Evolutionary conservation across 495 filamentous ascomycete species (phyloP), one percentile per base, ranked within the genome.

Genomic region (Daldinia loculata): DNA sequence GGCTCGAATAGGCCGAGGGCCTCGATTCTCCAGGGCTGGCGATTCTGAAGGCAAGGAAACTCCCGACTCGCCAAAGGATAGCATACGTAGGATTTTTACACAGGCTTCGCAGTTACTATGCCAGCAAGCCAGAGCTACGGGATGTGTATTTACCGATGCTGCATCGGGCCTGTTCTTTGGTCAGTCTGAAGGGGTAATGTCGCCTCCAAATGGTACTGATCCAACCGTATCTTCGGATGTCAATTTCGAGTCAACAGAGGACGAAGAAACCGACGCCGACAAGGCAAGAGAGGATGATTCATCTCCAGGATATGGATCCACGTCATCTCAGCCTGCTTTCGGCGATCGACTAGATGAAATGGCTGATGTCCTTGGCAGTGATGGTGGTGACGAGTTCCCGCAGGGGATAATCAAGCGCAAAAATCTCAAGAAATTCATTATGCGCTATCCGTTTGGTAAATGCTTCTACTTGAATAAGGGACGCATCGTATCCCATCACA

Each of bases 391-490:
- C 14, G 34, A 34, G 7, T 55, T 7, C 24, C 45, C 41, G 6
- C 48, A 58, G 4, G 66, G 61, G 14, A 43, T 73, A 12, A 52
- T 73, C 14, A 73, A 65, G 39, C 66, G 61, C 1, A 68, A 69
- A 53, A 61, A 64, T 24, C 19, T 73, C 6, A 73, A 73, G 61
- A 73, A 73, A 39, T 27, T 68, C 15, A 65, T 73, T 26, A 15
- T 62, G 19, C 65, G 65, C 2, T 73, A 73, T 52, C 70, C 70
- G 11, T 73, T 69, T 14, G 70, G 70, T 0, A 68, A 73, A 51
- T 69, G 56, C n/a, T 73, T 73, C 30, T 73, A 73, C 32, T 27
- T 73, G 30, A 73, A 69, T 41, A 69, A 62, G 15, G 70, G 70
- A 26, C 61, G 56, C 19, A 61, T 61, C 4, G 61, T 65, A 14